Evolutionary conservation across 1,139 yeast species (phyloP).

Genomic region (Taphrina confusa): DNA sequence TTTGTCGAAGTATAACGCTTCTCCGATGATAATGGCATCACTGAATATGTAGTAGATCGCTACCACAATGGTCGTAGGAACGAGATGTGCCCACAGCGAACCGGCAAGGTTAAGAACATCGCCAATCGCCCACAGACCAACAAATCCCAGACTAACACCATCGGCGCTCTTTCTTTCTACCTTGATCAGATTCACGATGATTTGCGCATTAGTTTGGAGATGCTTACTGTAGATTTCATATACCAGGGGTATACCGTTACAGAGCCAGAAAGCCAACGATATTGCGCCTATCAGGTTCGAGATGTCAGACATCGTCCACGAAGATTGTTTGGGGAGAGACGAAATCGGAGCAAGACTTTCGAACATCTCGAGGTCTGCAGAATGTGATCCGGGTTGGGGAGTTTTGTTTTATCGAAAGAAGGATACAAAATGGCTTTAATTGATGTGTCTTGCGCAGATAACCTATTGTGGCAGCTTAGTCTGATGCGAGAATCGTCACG

Average conservation of each 20-base stretch:
- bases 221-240: conserved; percentile 25
- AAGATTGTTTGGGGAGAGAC: too few relatives aligned
- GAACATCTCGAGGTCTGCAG: too few relatives aligned
- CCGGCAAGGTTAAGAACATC: conserved; percentile 70
- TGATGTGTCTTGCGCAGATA: too few relatives aligned
- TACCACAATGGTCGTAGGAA: conserved; percentile 69
- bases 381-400: too few relatives aligned
- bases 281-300: conserved; percentile 33
- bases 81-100: conserved; percentile 67
- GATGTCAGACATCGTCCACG: conserved; percentile 5
- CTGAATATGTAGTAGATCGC: conserved; percentile 92
- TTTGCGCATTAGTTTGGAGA: not conserved
- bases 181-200: not conserved
- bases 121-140: conserved; percentile 71
- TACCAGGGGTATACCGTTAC: conserved; percentile 31
- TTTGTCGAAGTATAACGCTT: conserved; percentile 56
- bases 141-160: conserved; percentile 72
- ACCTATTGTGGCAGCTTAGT: too few relatives aligned
- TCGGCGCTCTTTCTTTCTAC: conserved; percentile 52
- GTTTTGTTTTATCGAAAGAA: too few relatives aligned
- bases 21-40: conserved; percentile 63
- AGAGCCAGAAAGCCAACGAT: conserved; percentile 33
- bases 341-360: too few relatives aligned
- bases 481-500: too few relatives aligned
- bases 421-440: too few relatives aligned